Evolutionary conservation across 2,329 filamentous ascomycete species (phyloP), one percentile per base, ranked within the genome.

Genomic region (Thelonectria discophora): DNA sequence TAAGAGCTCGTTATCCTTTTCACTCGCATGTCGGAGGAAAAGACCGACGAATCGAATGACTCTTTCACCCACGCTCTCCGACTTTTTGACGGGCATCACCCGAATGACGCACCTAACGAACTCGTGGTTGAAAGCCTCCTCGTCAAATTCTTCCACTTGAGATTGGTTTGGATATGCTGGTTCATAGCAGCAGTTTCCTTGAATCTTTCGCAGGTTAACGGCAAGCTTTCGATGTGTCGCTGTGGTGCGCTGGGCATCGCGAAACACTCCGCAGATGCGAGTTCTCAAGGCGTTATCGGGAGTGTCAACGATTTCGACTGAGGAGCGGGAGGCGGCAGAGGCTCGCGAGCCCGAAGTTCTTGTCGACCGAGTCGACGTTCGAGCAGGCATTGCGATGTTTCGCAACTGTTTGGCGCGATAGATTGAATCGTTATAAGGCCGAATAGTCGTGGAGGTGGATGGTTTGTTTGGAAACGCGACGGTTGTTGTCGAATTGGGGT

Each of bases 201-300:
- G 94, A 45, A 97, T 86, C 78, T 97, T 97, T 65, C 94, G 88
- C 63, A 99, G 80, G 51, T 89, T 93, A 62, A 97, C 91, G 4
- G 91, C 90, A 0, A 97, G 85, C 75, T 98, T 98, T 62, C 94
- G 85, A 75, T 99, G 95, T 2, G 92, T 92, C 1, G 94, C 93
- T 0, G 91, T 96, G 1, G 92, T 96, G 70, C 90, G 89, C 77
- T 99, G 95, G 34, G 94, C 93, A 76, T 94, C 91, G 66, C 85
- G 84, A 73, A 94, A 94, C 50, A 93, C 84, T 56, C 84, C 79
- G 74, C 89, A 90, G 54, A 97, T 84, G 73, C 91, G 90, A 37
- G 84, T 85, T 71, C 94, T 90, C 68, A 97, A 80, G 15, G 85
- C 85, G 60, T 86, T 93, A 48, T 87, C 83, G 55, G 88, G 86